Evolutionary conservation across 148 eudicot genomes (phyloP).

Genomic region (Rhododendron williamsianum): DNA sequence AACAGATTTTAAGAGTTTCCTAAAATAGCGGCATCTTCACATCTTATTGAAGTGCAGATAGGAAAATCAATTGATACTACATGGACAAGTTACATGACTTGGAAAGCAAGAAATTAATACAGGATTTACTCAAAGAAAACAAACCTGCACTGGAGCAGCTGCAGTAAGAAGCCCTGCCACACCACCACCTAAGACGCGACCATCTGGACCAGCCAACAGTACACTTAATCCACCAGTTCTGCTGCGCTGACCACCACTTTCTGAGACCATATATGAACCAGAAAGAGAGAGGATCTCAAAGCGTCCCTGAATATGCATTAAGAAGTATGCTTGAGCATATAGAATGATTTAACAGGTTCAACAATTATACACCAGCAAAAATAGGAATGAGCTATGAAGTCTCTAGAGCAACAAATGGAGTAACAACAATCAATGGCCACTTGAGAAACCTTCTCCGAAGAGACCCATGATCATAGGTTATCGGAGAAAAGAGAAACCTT

Average conservation of each 20-base stretch:
- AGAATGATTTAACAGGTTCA: background rate
- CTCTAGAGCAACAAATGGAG: background rate
- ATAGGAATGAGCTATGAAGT: background rate
- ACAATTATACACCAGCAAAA: slow-evolving; percentile 2
- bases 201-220: slow-evolving; percentile 28
- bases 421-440: background rate
- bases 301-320: slow-evolving; percentile 21
- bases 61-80: background rate
- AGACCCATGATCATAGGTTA: background rate
- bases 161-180: slow-evolving; percentile 36
- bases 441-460: background rate
- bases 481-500: background rate
- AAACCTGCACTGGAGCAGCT: slow-evolving; percentile 32
- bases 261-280: slow-evolving; percentile 29
- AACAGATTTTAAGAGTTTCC: background rate
- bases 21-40: background rate
- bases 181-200: slow-evolving; percentile 33
- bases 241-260: slow-evolving; percentile 32
- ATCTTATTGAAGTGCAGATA: background rate
- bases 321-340: background rate
- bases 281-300: slow-evolving; percentile 35
- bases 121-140: background rate
- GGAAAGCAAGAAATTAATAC: background rate
- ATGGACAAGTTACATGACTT: background rate
- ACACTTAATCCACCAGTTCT: slow-evolving; percentile 34